Evolutionary conservation across 768 basidiomycete genomes (phyloP).

Genomic region (Podaxis sp.): DNA sequence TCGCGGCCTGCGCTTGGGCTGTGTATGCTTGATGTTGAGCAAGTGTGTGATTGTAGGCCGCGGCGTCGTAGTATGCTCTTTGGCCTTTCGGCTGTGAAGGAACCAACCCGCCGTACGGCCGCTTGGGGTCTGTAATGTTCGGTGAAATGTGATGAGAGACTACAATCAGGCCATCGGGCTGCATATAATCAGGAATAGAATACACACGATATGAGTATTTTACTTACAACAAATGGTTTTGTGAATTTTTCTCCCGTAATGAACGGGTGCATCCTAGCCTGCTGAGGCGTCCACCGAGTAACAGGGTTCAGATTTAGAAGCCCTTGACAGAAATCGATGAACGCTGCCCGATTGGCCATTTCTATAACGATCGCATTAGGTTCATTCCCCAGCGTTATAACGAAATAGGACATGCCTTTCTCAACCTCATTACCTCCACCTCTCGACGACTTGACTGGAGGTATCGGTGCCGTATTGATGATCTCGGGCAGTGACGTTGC

Average conservation of each 20-base stretch:
- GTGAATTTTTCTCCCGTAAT: conserved; percentile 96
- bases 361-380: conserved; percentile 45
- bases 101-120: conserved; percentile 90
- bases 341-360: conserved; percentile 88
- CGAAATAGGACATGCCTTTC: conserved; percentile 56
- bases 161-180: conserved; percentile 50
- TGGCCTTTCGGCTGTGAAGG: conserved; percentile 85
- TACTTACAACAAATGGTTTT: conserved; percentile 75
- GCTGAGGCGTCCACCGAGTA: conserved; percentile 95
- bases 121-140: conserved; percentile 60
- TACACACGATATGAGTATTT: neutral
- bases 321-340: conserved; percentile 97
- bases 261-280: conserved; percentile 93
- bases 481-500: conserved; percentile 92
- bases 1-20: conserved; percentile 74
- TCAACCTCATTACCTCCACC: conserved; percentile 75
- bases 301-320: conserved; percentile 92
- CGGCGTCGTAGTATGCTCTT: conserved; percentile 87
- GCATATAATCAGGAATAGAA: conserved; percentile 3
- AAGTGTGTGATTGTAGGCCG: conserved; percentile 90
- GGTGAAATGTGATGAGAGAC: conserved; percentile 24
- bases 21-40: conserved; percentile 93
- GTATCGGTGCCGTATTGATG: conserved; percentile 93
- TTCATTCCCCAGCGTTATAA: conserved; percentile 4
- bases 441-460: conserved; percentile 72